Conservation (phyloP, 2,329 filamentous ascomycete genomes). For the Fusarium siculi region DNA sequence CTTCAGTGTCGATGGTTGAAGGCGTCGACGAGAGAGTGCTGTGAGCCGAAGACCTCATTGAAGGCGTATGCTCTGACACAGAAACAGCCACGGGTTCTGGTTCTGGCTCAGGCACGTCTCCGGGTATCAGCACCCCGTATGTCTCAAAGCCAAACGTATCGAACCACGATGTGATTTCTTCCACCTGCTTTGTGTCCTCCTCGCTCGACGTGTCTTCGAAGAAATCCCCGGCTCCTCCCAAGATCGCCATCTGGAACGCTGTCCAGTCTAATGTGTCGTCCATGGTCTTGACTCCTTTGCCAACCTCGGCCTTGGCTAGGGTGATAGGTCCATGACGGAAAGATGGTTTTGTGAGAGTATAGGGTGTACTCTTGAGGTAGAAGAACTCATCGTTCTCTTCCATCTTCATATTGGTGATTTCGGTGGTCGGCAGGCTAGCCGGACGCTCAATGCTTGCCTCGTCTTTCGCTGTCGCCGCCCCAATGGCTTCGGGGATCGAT, state of each 20-base stretch:
- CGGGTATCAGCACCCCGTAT: constrained; percentile 53
- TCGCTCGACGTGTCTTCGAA: constrained; percentile 55
- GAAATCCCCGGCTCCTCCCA: constrained; percentile 66
- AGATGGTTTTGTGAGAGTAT: constrained; percentile 58
- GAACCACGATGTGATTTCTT: constrained; percentile 63
- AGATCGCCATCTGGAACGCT: constrained; percentile 72
- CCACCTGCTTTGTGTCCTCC: constrained; percentile 56
- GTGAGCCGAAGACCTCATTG: constrained; percentile 36
- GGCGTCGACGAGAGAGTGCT: constrained; percentile 44
- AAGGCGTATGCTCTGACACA: constrained; percentile 5
- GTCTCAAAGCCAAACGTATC: constrained; percentile 60
- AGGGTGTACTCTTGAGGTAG: constrained; percentile 60
- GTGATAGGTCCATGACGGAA: constrained; percentile 68
- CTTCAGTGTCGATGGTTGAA: constrained; percentile 47
- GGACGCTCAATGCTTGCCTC: constrained; percentile 10
- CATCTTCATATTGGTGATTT: constrained; percentile 31
- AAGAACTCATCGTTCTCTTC: constrained; percentile 57
- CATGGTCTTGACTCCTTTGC: constrained; percentile 50
- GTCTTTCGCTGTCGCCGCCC: constrained; percentile 18
- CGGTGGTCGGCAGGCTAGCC: constrained; percentile 1
- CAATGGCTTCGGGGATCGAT: constrained; percentile 41
- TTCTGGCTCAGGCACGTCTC: constrained; percentile 7
- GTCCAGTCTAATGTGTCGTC: constrained; percentile 70
- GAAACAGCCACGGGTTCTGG: not conserved
- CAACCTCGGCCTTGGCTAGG: constrained; percentile 58